Percentiles rank a stretch among this genome's conserved stretches.
Evolutionary conservation across 257 asterid species (phyloP).

Genomic region (Ajuga chamaepitys): DNA sequence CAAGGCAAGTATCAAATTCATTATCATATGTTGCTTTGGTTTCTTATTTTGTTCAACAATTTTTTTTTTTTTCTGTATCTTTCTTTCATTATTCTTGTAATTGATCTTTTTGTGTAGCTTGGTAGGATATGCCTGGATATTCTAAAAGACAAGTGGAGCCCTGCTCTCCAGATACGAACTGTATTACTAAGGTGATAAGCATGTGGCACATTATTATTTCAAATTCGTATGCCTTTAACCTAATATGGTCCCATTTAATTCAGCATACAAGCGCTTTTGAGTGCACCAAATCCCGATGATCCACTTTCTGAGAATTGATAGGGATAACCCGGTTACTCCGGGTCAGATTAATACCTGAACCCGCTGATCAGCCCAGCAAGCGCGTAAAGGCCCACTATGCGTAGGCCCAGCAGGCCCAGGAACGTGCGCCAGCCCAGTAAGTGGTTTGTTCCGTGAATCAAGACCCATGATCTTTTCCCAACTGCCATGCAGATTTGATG

Average conservation of each 20-base stretch:
- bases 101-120: constrained; percentile 32
- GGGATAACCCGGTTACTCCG: too few relatives aligned
- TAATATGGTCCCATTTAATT: neutral
- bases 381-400: too few relatives aligned
- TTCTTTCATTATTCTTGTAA: neutral
- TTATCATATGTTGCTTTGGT: neutral
- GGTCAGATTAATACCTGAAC: too few relatives aligned
- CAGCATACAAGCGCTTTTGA: constrained; percentile 64
- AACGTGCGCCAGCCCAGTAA: too few relatives aligned
- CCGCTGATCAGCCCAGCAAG: too few relatives aligned
- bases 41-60: neutral
- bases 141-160: constrained; percentile 81
- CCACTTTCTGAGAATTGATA: constrained; percentile 64
- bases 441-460: too few relatives aligned
- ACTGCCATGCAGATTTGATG: too few relatives aligned
- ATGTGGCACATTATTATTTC: neutral
- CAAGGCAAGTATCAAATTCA: constrained; percentile 28
- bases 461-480: too few relatives aligned
- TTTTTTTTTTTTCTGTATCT: neutral
- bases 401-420: too few relatives aligned
- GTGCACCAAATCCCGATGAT: constrained; percentile 72
- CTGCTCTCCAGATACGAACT: constrained; percentile 76
- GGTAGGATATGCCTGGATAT: constrained; percentile 80
- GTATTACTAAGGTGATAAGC: constrained; percentile 52
- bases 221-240: neutral